A percentile compares a stretch with the other conserved stretches of the same genome.
phyloP scores from a whole-genome alignment of 2,329 filamentous ascomycete genomes.

The Phialophora verrucosa region DNA sequence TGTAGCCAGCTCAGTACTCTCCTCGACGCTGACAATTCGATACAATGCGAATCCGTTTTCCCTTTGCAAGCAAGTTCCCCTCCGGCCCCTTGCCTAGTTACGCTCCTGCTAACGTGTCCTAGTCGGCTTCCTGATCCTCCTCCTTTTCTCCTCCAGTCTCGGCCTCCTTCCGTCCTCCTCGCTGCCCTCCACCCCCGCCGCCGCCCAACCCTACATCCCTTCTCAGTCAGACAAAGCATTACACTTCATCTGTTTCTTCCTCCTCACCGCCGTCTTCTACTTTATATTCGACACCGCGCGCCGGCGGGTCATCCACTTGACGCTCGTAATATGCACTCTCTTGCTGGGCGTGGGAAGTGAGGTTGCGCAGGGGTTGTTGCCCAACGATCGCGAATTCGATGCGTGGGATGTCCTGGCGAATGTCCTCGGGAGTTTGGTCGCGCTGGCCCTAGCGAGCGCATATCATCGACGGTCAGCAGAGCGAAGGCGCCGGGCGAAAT shows the following conservation, averaged over 20 bases:
- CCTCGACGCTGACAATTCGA: conserved; percentile 8
- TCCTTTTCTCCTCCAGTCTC: conserved; percentile 76
- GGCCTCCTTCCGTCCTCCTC: conserved; percentile 68
- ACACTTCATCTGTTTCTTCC: conserved; percentile 86
- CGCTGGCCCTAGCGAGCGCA: conserved; percentile 77
- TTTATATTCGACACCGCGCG: conserved; percentile 94
- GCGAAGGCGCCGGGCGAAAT: conserved; percentile 74
- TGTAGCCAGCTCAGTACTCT: not conserved
- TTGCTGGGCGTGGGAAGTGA: conserved; percentile 62
- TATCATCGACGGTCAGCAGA: conserved; percentile 97
- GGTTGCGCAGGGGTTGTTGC: conserved; percentile 67
- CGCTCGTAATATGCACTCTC: conserved; percentile 77
- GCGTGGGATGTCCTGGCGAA: conserved; percentile 88
- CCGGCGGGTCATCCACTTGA: conserved; percentile 82
- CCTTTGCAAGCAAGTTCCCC: conserved; percentile 76
- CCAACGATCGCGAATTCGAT: conserved; percentile 75
- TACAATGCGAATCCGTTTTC: conserved; percentile 81
- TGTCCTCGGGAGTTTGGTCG: conserved; percentile 74
- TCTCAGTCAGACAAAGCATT: conserved; percentile 87
- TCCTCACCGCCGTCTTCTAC: conserved; percentile 85
- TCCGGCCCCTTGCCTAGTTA: not conserved
- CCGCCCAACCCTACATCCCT: conserved; percentile 52
- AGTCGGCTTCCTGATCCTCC: conserved; percentile 71
- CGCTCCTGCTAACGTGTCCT: conserved; percentile 31
- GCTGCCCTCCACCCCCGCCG: conserved; percentile 40